Conservation (phyloP, 108 stramenopile species). For the Schizochytrium sp. region DNA sequence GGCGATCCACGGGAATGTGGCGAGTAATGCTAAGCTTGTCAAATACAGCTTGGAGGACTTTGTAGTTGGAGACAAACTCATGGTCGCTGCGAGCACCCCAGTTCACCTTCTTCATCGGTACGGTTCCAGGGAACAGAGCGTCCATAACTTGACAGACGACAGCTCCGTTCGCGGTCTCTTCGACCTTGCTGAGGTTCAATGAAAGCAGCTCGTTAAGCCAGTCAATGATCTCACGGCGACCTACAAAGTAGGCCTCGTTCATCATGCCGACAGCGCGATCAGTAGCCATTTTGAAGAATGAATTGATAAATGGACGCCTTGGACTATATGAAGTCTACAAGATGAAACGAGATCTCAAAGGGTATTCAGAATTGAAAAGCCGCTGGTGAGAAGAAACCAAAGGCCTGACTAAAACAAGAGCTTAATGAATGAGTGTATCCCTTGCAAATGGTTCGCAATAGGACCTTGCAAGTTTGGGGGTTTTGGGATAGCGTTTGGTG, state of each 20-base stretch:
- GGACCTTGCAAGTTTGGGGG: no score
- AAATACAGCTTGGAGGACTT: slow-evolving; percentile 94
- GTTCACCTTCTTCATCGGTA: slow-evolving; percentile 91
- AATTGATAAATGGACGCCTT: no score
- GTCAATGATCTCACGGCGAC: slow-evolving; percentile 89
- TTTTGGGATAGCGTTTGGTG: no score
- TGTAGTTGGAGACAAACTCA: slow-evolving; percentile 95
- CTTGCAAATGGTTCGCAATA: no score
- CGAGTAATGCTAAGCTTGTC: slow-evolving; percentile 59
- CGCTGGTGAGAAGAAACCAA: no score
- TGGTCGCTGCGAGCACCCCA: slow-evolving; percentile 90
- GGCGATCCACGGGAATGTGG: slow-evolving; percentile 78
- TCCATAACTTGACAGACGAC: slow-evolving; percentile 97
- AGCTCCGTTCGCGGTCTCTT: slow-evolving; percentile 94
- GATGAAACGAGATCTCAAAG: no score
- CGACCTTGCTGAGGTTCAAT: slow-evolving; percentile 91
- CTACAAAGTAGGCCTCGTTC: slow-evolving; percentile 97
- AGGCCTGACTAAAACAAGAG: no score
- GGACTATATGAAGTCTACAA: no score
- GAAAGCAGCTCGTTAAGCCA: slow-evolving; percentile 92
- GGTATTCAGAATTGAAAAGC: no score
- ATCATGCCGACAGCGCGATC: slow-evolving; percentile 85
- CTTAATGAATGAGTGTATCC: no score
- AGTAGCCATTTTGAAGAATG: slow-evolving; percentile 22
- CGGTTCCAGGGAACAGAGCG: slow-evolving; percentile 87